Base-by-base conservation (phyloP, 2,329 filamentous ascomycete species). In the Catunica adiposa region DNA sequence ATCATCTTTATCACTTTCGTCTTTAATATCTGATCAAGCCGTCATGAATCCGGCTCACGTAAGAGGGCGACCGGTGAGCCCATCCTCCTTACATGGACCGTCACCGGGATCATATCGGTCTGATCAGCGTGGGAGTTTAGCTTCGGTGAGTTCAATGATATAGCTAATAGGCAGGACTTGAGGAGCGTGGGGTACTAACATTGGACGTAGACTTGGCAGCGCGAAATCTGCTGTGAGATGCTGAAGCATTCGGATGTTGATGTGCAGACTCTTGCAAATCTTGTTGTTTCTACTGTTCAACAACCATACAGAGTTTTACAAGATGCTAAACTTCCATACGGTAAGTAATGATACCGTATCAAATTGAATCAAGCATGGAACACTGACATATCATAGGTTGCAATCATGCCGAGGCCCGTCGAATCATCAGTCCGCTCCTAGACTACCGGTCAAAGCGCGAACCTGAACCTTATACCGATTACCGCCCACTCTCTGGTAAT, bases 221-320 rank as follows among this genome's bases (percentile, higher is more conserved):
- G 40, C 8, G 15, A 44, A 44, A n/a, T 44, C 15, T 44, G 40
- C 25, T 51, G 48, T 56, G 77, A 80, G 65, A 75, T 79, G 61
- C 74, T 80, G 65, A 80, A 79, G 62, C 70, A 69, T 58, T 79
- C 76, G 66, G 65, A 69, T 29, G 65, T 79, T 58, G 71, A 76
- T 56, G 63, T 77, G 23, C 63, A 67, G 9, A 64, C 64, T 17
- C 64, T 80, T 29, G 69, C 72, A 20, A 66, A 67, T 11, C 77
- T 80, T 59, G 68, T 79, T 61, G 71, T 63, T 17, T 17, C 48
- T 5, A 22, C 23, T 5, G 25, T 51, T 31, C 4, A 51, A 31
- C 17, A 34, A 14, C 25, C 48, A 17, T 29, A 31, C 11, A 51
- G 5, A 20, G n/a, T 51, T 15, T 51, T 20, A 11, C 15, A 22